A percentile compares a stretch with the other conserved stretches of the same genome.
phyloP scores from a whole-genome alignment of 2,329 filamentous ascomycete species.

The Paraconiothyrium brasiliense region DNA sequence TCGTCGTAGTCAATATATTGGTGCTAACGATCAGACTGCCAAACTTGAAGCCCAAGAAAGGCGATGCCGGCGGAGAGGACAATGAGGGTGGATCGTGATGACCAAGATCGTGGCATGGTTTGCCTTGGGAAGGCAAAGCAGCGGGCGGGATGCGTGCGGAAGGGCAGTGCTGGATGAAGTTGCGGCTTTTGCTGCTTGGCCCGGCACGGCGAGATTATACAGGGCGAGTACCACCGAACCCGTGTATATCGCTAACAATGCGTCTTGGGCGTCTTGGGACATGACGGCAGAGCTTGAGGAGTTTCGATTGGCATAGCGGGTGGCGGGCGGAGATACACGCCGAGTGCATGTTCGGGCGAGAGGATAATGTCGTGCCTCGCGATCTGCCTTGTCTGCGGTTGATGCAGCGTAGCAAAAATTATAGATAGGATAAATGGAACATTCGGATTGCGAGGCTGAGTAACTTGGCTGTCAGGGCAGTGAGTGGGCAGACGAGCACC shows the following conservation, averaged over 20 bases:
- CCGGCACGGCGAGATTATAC: background rate
- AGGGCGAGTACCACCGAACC: background rate
- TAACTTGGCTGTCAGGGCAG: no score
- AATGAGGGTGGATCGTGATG: background rate
- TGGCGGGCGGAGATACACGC: background rate
- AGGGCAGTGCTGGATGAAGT: background rate
- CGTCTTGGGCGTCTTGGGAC: background rate
- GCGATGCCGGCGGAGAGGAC: background rate
- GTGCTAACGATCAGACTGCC: conserved; percentile 65
- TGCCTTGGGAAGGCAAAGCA: no score
- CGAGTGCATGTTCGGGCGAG: background rate
- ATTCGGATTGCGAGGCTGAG: no score
- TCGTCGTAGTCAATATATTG: conserved; percentile 62
- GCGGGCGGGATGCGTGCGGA: background rate
- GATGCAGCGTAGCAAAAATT: background rate
- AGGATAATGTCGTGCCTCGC: background rate
- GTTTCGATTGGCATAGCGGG: background rate
- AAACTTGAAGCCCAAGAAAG: conserved; percentile 43
- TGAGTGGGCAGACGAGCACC: no score
- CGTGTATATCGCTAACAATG: background rate
- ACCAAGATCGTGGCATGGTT: no score
- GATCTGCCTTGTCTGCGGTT: background rate
- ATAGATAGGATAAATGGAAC: no score
- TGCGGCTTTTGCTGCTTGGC: conserved; percentile 6
- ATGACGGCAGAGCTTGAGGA: background rate